phyloP scores from a whole-genome alignment of 495 filamentous ascomycete species.

The Xylaria flabelliformis region DNA sequence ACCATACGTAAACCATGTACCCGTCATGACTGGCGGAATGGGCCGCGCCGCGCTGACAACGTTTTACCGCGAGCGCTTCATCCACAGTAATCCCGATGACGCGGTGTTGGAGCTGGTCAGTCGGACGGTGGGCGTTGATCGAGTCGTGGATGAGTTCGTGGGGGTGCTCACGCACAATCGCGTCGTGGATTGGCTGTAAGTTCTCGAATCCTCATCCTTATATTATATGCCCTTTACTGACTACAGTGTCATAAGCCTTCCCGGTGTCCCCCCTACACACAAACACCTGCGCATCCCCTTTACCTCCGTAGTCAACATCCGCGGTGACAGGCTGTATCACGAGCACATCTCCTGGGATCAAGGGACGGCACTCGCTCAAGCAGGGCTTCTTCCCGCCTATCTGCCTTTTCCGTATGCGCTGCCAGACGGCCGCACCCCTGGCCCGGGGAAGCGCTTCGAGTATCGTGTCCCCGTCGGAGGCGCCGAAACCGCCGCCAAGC shows the following conservation, averaged over 20 bases:
- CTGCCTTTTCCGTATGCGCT: constrained; percentile 62
- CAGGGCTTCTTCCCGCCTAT: constrained; percentile 72
- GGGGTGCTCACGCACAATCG: constrained; percentile 73
- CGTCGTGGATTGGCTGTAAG: constrained; percentile 75
- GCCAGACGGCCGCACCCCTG: constrained; percentile 47
- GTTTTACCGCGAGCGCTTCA: constrained; percentile 79
- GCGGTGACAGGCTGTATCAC: constrained; percentile 75
- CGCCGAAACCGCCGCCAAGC: constrained; percentile 67
- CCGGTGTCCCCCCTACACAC: constrained; percentile 75
- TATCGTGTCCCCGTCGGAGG: constrained; percentile 75
- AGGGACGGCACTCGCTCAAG: constrained; percentile 76
- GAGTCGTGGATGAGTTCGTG: constrained; percentile 64
- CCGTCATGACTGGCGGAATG: constrained; percentile 70
- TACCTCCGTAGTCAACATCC: constrained; percentile 75
- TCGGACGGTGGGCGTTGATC: constrained; percentile 67
- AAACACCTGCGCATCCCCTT: constrained; percentile 72
- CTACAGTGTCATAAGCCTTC: constrained; percentile 50
- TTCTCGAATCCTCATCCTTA: constrained; percentile 6
- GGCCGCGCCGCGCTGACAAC: constrained; percentile 65
- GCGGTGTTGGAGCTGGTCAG: constrained; percentile 73
- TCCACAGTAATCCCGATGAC: constrained; percentile 71
- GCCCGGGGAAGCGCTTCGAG: constrained; percentile 56
- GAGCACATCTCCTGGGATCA: constrained; percentile 94
- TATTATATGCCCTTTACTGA: background rate
- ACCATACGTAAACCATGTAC: constrained; percentile 66